A percentile compares a stretch with the other conserved stretches of the same genome.
Evolutionary conservation across 192 early-diverging fungal species (phyloP).

Genomic region (Coemansia sp.): DNA sequence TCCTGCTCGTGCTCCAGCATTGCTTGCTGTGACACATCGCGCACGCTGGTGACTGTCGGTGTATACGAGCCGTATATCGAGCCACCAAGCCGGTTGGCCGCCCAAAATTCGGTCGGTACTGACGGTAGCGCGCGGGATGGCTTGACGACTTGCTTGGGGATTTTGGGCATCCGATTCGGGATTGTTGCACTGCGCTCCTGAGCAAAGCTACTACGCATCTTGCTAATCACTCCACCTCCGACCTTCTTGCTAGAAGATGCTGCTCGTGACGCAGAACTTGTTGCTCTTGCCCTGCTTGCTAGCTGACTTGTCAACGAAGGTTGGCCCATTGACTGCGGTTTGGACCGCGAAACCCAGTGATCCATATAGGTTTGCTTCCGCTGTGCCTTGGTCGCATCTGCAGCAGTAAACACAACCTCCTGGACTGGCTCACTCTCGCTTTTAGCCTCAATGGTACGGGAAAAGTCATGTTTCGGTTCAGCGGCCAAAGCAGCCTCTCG

Average conservation of each 20-base stretch:
- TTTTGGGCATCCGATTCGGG: not conserved
- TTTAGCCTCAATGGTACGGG: not conserved
- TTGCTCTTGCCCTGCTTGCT: not conserved
- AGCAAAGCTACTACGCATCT: slow-evolving; percentile 27
- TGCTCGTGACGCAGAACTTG: not conserved
- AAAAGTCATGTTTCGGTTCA: not conserved
- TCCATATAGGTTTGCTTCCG: slow-evolving; percentile 38
- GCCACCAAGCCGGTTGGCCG: not conserved
- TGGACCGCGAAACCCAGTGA: slow-evolving; percentile 18
- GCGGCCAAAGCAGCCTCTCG: not conserved
- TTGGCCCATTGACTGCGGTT: not conserved
- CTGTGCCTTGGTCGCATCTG: slow-evolving; percentile 3
- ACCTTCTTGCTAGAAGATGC: slow-evolving; percentile 11
- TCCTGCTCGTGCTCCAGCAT: slow-evolving; percentile 9
- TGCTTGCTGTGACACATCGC: slow-evolving; percentile 8
- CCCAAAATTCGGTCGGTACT: slow-evolving; percentile 17
- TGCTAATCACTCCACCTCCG: slow-evolving; percentile 7
- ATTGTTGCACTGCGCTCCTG: slow-evolving; percentile 15
- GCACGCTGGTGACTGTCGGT: not conserved
- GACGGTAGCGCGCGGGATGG: slow-evolving; percentile 38
- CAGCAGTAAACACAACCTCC: slow-evolving; percentile 19
- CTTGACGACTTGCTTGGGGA: slow-evolving; percentile 34
- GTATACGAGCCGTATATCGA: slow-evolving; percentile 5
- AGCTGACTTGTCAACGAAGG: not conserved
- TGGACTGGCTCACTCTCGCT: not conserved